These are phyloP conservation scores for Blastomyces percursus DNA, from an alignment of 2,329 filamentous ascomycete species.

Conservation along the genomic window DNA sequence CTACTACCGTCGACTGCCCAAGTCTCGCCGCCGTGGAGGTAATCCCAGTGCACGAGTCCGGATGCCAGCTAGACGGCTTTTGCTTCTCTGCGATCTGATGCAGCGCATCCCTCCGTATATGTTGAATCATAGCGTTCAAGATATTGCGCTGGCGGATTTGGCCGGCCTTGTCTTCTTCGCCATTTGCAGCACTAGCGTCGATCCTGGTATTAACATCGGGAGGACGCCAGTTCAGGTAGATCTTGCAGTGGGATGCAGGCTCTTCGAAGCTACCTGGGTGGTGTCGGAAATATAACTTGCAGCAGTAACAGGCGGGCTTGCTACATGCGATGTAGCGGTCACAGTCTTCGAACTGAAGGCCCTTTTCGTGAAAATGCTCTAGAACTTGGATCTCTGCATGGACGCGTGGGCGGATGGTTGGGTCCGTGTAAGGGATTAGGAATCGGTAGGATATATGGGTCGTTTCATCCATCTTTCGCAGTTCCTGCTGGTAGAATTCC, in stretches of 20 bases:
- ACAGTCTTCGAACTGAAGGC: conserved; percentile 26
- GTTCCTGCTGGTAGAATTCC: conserved; percentile 14
- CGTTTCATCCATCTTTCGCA: conserved; percentile 23
- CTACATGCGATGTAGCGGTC: conserved; percentile 43
- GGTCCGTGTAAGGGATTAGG: conserved; percentile 18
- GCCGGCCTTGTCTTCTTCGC: conserved; percentile 9
- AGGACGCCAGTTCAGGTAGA: conserved; percentile 22
- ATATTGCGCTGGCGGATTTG: conserved; percentile 16
- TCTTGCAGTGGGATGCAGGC: conserved; percentile 20
- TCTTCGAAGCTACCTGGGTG: conserved; percentile 21
- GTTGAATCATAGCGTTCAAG: conserved; percentile 20
- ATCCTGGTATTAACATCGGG: conserved; percentile 11
- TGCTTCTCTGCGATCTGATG: conserved; percentile 14
- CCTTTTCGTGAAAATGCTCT: conserved; percentile 34
- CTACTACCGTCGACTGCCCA: background rate
- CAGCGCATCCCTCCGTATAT: conserved; percentile 18
- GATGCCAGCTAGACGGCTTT: background rate
- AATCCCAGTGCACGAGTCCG: background rate
- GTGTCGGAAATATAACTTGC: conserved; percentile 24
- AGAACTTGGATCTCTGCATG: conserved; percentile 42
- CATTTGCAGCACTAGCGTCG: background rate
- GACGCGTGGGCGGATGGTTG: conserved; percentile 16
- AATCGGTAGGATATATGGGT: conserved; percentile 19
- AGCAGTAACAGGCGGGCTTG: conserved; percentile 44
- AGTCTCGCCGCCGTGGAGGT: background rate